phyloP scores from a whole-genome alignment of 768 basidiomycete genomes.

The Lactarius quietus region DNA sequence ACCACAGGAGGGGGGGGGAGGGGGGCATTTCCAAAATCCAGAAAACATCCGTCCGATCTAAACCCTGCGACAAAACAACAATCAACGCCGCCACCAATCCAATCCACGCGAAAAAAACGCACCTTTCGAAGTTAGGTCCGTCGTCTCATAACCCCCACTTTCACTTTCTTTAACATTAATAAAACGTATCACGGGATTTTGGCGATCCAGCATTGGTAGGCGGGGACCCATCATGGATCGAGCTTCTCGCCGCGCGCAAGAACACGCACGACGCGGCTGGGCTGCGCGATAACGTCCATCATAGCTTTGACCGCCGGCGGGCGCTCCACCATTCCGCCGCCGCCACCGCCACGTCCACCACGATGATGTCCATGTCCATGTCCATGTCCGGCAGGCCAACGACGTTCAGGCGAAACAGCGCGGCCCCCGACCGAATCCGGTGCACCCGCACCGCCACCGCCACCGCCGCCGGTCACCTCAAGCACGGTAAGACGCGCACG shows the following conservation, averaged over 20 bases:
- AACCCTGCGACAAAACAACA: not conserved
- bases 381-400: constrained; percentile 19
- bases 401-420: constrained; percentile 31
- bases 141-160: not conserved
- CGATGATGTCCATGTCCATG: constrained; percentile 22
- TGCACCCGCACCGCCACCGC: not conserved
- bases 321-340: constrained; percentile 61
- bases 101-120: not conserved
- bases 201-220: not conserved
- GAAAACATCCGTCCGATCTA: constrained; percentile 2
- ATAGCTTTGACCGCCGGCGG: constrained; percentile 76
- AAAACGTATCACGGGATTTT: not conserved
- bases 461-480: constrained; percentile 45
- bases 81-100: no score
- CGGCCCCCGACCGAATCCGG: constrained; percentile 18
- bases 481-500: constrained; percentile 57
- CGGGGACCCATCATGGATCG: constrained; percentile 54
- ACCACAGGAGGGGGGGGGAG: not conserved
- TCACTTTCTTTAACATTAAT: not conserved
- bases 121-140: not conserved
- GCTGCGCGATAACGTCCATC: constrained; percentile 74
- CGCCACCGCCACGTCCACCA: constrained; percentile 29
- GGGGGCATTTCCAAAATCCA: not conserved
- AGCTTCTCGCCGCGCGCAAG: constrained; percentile 84
- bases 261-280: constrained; percentile 71